Base-by-base conservation (phyloP, 2,329 filamentous ascomycete species). In the Pseudopyrenochaeta lycopersici region DNA sequence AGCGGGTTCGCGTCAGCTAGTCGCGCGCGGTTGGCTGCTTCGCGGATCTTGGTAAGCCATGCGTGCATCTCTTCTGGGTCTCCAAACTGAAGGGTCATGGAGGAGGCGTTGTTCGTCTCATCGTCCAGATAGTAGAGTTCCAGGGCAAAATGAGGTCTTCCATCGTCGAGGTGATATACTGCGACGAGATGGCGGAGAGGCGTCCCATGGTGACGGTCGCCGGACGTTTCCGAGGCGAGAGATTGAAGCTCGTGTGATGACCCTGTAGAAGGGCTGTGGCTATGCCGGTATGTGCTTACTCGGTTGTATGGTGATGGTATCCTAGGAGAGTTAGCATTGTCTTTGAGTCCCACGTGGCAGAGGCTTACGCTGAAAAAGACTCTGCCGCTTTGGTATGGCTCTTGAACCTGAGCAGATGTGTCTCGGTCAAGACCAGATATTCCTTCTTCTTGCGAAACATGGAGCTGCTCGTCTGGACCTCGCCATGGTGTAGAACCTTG, bases 381-480 rank as follows among this genome's bases (percentile, higher is more conserved):
- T 90, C 88, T 23, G 82, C 80, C 11, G 88, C 88, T 70, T 88
- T 88, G 39, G 80, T 76, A 62, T 89, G 86, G 64, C 79, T 88
- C 72, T 90, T 89, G 78, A 88, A 90, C 11, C 88, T 82, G 49
- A 90, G 76, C 49, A 91, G 76, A 71, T 90, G 86, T 5, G 82
- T 84, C 60, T 90, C 88, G 6, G 88, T 91, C 60, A 91, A 77
- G 12, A 90, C 88, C 49, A 91, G 77, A 64, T 89, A 91, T 70
- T 90, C 88, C 73, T 84, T 88, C 77, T 88, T 89, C 76, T 89
- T 90, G 70, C 88, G 81, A 75, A 90, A 89, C 81, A 90, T 85
- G 54, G 85, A 84, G 50, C 84, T 87, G 43, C 85, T 86, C 11
- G 86, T 90, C 73, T 90, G 88, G 14, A 90, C 85, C 68, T 90